A percentile compares a stretch with the other conserved stretches of the same genome.
These are phyloP conservation scores for Magnolia changhungtana DNA, from an alignment of 164 flowering plant genomes.

Conservation along the genomic window DNA sequence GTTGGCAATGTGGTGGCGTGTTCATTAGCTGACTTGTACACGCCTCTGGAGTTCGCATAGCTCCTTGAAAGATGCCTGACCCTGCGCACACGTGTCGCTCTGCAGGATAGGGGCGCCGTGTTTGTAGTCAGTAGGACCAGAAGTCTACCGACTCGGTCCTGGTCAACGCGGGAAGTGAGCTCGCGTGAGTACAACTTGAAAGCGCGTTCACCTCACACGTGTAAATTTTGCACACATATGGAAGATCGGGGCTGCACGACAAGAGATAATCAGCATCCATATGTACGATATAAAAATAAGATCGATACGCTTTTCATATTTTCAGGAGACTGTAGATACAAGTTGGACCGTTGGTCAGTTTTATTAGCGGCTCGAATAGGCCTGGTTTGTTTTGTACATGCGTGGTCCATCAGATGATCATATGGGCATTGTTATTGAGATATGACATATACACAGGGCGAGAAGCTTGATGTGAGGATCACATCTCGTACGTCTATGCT, in stretches of 20 bases:
- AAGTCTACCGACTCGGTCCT: not conserved
- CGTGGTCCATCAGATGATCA: not conserved
- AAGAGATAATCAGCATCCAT: no score
- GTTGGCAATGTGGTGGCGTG: no score
- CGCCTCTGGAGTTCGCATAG: no score
- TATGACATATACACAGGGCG: not conserved
- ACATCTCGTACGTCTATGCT: not conserved
- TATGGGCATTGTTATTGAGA: not conserved
- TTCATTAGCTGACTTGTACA: no score
- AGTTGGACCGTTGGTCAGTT: no score
- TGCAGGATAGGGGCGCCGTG: not conserved
- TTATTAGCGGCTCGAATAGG: no score
- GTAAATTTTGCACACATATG: no score
- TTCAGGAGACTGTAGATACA: no score
- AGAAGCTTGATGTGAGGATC: not conserved
- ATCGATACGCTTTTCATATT: no score
- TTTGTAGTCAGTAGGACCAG: not conserved
- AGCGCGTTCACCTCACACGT: not conserved
- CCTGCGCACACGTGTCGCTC: not conserved
- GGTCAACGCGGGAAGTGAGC: not conserved
- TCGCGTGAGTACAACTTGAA: not conserved
- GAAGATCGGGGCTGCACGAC: no score
- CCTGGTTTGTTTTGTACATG: not conserved
- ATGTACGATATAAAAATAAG: no score
- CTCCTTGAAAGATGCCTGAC: not conserved